Evolutionary conservation across 148 eudicot species (phyloP), one percentile per base, ranked within the genome.

Genomic region (Bassia scoparia): DNA sequence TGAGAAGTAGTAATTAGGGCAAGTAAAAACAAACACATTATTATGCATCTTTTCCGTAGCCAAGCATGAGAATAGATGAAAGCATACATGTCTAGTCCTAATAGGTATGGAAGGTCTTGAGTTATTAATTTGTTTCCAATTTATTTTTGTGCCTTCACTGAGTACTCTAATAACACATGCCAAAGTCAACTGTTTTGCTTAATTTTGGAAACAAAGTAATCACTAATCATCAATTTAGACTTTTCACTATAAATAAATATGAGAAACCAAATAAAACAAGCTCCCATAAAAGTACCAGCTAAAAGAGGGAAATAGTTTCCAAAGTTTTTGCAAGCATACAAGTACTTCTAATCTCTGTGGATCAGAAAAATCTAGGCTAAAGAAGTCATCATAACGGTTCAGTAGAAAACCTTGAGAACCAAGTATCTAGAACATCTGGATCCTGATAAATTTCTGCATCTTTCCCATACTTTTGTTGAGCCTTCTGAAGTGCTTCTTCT

Each of bases 381-480:
- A 60, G 43, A 41, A 55, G 8, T 18, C 14, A 31, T 66, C 37
- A 72, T 58, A 50, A 31, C 35, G 17, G 21, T 53, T 29, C 12
- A 59, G 33, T 54, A 72, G 79, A 79, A 65, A 66, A 95, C 98
- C 98, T 95, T 46, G 98, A 95, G 84, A 95, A 95, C 99, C 99
- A 95, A 77, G 99, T 95, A 81, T 95, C 99, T 52, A 95, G 87
- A 73, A 95, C 99, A 85, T 95, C 99, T 65, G 99, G 94, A 77
- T 95, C 99, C 83, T 95, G 99, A 85, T 90, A 92, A 81, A 92
- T 86, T 73, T 87, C 83, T 26, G 88, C 97, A 77, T 87, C 77
- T 77, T 87, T 85, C 52, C 99, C 97, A 78, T 88, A 89, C 76
- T 86, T 92, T 74, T 87, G 78, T 44, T 72, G 86, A 82, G 99